Conservation (phyloP, 169 alveolate species). For the Cryptosporidium bovis region DNA sequence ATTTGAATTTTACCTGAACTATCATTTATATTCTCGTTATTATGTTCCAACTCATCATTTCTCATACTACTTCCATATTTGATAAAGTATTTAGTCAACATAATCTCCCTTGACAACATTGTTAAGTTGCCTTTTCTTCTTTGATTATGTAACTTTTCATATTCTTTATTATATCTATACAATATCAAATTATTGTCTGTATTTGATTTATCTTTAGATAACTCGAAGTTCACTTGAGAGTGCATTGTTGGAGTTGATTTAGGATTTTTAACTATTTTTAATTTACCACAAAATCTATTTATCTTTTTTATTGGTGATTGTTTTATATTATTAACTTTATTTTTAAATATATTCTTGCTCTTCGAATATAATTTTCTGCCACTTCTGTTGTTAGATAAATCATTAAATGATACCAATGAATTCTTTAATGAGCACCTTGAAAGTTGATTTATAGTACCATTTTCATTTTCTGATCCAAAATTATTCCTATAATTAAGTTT, state of each 20-base stretch:
- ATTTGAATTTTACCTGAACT: background rate
- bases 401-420: background rate
- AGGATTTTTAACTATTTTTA: background rate
- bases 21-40: background rate
- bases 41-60: background rate
- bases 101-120: constrained; percentile 22
- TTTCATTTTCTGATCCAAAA: background rate
- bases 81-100: constrained; percentile 22
- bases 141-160: constrained; percentile 57
- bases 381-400: background rate
- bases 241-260: background rate
- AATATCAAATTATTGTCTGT: background rate
- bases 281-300: background rate
- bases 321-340: background rate
- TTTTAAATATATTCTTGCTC: background rate
- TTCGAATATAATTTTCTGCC: background rate
- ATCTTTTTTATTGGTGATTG: background rate
- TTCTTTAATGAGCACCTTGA: background rate
- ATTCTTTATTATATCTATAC: constrained; percentile 43
- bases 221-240: background rate
- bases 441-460: background rate
- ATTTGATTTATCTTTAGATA: background rate
- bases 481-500: background rate
- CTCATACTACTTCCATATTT: background rate
- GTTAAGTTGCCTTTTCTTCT: constrained; percentile 17